Evolutionary conservation across 306 rosid genomes (phyloP), one percentile per base, ranked within the genome.

Genomic region (Cucurbita pepo): DNA sequence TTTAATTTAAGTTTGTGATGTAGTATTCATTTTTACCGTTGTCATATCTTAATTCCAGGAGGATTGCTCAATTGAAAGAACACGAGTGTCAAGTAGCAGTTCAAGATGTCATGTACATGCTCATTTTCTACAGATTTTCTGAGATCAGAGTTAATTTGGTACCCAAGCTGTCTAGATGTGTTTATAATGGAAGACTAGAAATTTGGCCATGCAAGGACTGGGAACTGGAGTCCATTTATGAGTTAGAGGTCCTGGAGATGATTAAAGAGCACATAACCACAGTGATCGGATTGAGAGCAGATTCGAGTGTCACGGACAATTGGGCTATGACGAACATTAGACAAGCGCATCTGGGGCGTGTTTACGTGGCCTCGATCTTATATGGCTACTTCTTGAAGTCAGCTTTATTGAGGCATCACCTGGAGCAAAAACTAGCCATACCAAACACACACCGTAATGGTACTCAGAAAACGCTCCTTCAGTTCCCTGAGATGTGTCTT

Each of bases 331-430:
- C 97, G 47, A 75, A 83, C 71, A 85, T 95, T 37, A 50, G 77
- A 16, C 86, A 79, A 41, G 81, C 87, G 75, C 70, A 67, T 65
- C 90, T 95, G 3, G 82, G 84, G 30, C 88, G 76, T 8, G 81
- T 86, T 56, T 95, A 91, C 2, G 89, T 90, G 7, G 90, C 92
- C 21, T 89, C 99, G 9, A 82, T 95, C 85, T 77, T 95, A 78
- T 89, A 87, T 12, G 97, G 99, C 38, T 95, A 95, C 83, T 89
- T 91, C 84, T 56, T 95, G 90, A 91, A 89, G 81, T 89, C 97
- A 3, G 95, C 89, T 75, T 69, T 85, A 15, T 55, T 82, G 78
- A 85, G 99, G 78, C 91, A 91, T 65, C 78, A 77, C 82, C 78
- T 91, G 16, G 99, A 95, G 47, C 81, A 72, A 38, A 85, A 80